Conservation (phyloP, 2,329 filamentous ascomycete species). For the Achaetomium macrosporum region DNA sequence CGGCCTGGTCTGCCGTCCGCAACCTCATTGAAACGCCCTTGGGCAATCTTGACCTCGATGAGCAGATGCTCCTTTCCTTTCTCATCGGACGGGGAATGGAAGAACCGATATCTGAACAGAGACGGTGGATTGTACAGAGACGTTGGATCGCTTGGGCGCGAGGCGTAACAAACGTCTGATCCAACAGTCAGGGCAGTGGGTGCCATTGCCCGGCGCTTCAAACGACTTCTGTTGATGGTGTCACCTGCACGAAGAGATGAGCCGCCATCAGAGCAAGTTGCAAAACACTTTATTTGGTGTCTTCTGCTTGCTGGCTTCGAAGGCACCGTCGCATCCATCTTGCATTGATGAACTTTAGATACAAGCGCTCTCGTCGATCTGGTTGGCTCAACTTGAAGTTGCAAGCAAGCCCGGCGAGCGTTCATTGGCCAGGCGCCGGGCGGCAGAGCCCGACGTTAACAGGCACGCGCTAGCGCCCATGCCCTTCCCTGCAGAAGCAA, state of each 20-base stretch:
- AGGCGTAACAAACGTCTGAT: no score
- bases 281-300: background rate
- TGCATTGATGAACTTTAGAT: background rate
- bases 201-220: background rate
- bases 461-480: background rate
- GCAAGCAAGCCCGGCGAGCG: constrained; percentile 5
- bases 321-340: constrained; percentile 10
- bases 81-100: no score
- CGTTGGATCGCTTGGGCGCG: no score
- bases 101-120: no score
- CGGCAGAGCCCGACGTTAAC: constrained; percentile 4
- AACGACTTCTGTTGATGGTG: background rate
- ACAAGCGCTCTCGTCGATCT: constrained; percentile 1
- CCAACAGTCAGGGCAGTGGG: background rate
- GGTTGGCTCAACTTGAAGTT: constrained; percentile 14
- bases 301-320: background rate
- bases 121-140: no score
- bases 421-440: constrained; percentile 10
- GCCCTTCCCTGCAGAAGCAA: background rate
- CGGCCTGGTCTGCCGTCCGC: background rate
- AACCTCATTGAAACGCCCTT: constrained; percentile 15
- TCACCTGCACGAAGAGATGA: no score
- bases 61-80: background rate
- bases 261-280: no score
- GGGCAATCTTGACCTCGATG: constrained; percentile 9